Base-by-base conservation (phyloP, 1,284 basidiomycete species). In the Microbotryum intermedium region DNA sequence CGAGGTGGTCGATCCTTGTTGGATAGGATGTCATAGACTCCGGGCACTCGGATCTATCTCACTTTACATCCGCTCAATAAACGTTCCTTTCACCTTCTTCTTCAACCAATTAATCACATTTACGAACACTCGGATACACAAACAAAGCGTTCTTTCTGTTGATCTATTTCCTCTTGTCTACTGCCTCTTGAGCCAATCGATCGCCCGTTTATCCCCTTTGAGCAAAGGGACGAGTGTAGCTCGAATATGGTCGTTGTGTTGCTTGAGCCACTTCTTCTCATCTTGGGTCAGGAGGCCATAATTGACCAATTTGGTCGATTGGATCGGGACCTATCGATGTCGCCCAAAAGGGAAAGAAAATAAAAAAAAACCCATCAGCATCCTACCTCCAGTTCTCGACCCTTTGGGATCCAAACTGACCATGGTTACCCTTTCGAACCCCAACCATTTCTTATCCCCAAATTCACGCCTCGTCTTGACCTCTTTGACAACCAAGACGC, bases 401-500 rank as follows among this genome's bases (percentile, higher is more conserved):
- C n/a, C n/a, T n/a, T n/a, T n/a, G n/a, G n/a, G n/a, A n/a, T n/a
- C n/a, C n/a, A n/a, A n/a, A 26, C 73, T 69, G 26, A 75, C 74
- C 42, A 66, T 70, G 2, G 76, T 77, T 57, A 77, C 57, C 10
- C 72, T 59, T 65, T 76, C 75, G 50, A 76, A 76, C 3, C 71
- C 70, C 25, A 72, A 67, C 75, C 75, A 77, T 8, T 58, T 39
- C 50, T 57, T 65, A 51, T 58, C 58, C 3, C 66, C 64, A 11
- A 58, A 61, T 7, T 21, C 21, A 8, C 60, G 21, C 9, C 57
- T 43, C 26, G 61, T 65, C 21, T 53, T n/a, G 25, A 66, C 57
- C 51, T 65, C 60, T 23, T 61, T 63, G 44, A 71, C 66, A 43
- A 90, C 78, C 13, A 91, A 82, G 46, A 94, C 81, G 72, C 84